Evolutionary conservation across 345 rosid genomes (phyloP), one percentile per base, ranked within the genome.

Genomic region (Geranium rotundifolium): DNA sequence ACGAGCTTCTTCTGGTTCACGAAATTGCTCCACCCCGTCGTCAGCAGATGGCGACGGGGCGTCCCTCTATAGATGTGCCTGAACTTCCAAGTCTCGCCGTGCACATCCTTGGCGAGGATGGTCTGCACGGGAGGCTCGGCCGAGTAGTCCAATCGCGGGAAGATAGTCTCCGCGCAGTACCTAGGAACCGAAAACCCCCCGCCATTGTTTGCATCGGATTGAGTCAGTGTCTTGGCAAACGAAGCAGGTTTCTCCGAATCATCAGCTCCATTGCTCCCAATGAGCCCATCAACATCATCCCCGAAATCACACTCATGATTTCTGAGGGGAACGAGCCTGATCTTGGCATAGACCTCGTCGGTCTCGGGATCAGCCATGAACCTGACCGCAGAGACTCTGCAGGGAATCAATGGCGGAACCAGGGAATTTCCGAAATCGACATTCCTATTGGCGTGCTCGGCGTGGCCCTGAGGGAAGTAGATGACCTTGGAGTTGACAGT

Each of bases 121-220:
- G 83, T 88, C 86, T 93, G 99, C 61, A 93, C 99, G 1, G 99
- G 99, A 19, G 99, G 99, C 56, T 93, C 96, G 0, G 87, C 89
- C 0, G 76, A 82, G 54, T 85, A 90, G 71, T 93, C 99, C 74
- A 93, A 60, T 17, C 86, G 79, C 1, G 95, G 99, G 57, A 93
- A 93, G 57, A 93, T 90, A 8, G 96, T 90, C 85, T 93, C 97
- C 0, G 99, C 99, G n/a, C 99, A 93, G 66, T 93, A 93, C 8
- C 99, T 83, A 0, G 99, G 99, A 37, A 93, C 99, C 3, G 99
- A 93, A 80, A 93, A 93, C 2, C 99, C 99, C 0, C 99, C 99
- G 13, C 99, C 99, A 23, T 93, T 93, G 59, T 93, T 93, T 61
- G 99, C 99, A 71, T 93, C 99, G 13, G 99, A 93, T 27, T 93